A percentile compares a stretch with the other conserved stretches of the same genome.
These are phyloP conservation scores for Neurospora tetraspora DNA, from an alignment of 495 filamentous ascomycete species.

Conservation along the genomic window DNA sequence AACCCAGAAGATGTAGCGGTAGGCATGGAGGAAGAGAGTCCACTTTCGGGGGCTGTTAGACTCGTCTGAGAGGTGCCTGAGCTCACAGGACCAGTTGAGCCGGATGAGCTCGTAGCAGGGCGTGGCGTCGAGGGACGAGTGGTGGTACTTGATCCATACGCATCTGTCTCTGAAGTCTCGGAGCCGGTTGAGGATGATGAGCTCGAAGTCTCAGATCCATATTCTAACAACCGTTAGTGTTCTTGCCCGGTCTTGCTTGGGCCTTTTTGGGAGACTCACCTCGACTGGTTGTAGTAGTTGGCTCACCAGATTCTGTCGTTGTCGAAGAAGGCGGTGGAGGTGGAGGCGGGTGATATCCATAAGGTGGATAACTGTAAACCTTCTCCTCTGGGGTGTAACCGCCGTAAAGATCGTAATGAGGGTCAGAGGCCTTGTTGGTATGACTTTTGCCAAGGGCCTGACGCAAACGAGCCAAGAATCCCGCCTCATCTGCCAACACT, in stretches of 20 bases:
- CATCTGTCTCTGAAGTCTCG: conserved; percentile 7
- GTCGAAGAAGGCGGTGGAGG: conserved; percentile 19
- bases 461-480: conserved; percentile 16
- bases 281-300: conserved; percentile 2
- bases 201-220: conserved; percentile 6
- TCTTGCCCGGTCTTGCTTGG: not conserved
- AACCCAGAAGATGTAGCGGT: not conserved
- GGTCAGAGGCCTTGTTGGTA: conserved; percentile 4
- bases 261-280: conserved; percentile 5
- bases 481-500: conserved; percentile 17
- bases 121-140: not conserved
- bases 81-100: not conserved
- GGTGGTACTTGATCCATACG: conserved; percentile 2
- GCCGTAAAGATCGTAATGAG: conserved; percentile 18
- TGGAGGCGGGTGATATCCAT: conserved; percentile 34
- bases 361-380: conserved; percentile 30
- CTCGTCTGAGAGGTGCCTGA: not conserved
- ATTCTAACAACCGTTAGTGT: conserved; percentile 7
- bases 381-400: conserved; percentile 16
- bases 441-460: conserved; percentile 10
- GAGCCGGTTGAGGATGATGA: conserved; percentile 3
- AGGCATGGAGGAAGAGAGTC: not conserved
- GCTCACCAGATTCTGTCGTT: conserved; percentile 1
- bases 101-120: not conserved
- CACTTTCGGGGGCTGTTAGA: not conserved